Base-by-base conservation (phyloP, 352 stramenopile genomes). In the Globisporangium apiculatum region DNA sequence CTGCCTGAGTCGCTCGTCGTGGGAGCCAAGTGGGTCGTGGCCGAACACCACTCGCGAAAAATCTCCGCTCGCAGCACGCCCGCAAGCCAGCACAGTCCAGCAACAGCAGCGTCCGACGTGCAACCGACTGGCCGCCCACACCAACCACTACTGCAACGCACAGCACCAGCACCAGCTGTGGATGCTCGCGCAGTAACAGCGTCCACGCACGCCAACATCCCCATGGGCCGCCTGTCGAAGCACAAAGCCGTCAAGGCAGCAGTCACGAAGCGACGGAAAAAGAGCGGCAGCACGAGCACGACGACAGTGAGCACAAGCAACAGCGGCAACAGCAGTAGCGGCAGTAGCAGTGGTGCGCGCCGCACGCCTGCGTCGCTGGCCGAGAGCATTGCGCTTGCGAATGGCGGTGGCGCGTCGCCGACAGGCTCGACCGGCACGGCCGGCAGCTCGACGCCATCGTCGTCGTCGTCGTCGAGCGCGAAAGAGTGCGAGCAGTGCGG, bases 401-500 rank as follows among this genome's bases (percentile, higher is more conserved):
- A 47, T 36, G 60, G 35, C 1, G 48, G 49, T 4, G 41, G 42
- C 10, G 35, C 48, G 8, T 59, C 57, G 14, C 51, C 53, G 18
- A 60, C 62, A n/a, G 57, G 54, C 18, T 65, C 60, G 40, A 40
- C 40, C 37, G 59, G 58, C 18, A 61, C 57, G 10, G 40, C 57
- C 11, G 60, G 60, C 15, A 53, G 47, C 11, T 65, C 60, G n/a
- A 65, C 60, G 10, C 60, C 60, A 17, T 43, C 40, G 40, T 65
- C 60, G 48, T 65, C 60, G 45, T 65, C 60, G 45, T 31, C 45
- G 14, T 18, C 45, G 11, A 57, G 45, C 40, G 48, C 37, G 41
- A 75, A 76, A 48, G 78, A 91, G 55, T 91, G 80, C 55, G 69
- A 74, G 48, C 67, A 78, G 53, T 78, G 70, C 57, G 67, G 67